Percentiles rank a stretch among this genome's conserved stretches.
Conservation (phyloP, 768 basidiomycete genomes). For the Auricularia sp. region DNA sequence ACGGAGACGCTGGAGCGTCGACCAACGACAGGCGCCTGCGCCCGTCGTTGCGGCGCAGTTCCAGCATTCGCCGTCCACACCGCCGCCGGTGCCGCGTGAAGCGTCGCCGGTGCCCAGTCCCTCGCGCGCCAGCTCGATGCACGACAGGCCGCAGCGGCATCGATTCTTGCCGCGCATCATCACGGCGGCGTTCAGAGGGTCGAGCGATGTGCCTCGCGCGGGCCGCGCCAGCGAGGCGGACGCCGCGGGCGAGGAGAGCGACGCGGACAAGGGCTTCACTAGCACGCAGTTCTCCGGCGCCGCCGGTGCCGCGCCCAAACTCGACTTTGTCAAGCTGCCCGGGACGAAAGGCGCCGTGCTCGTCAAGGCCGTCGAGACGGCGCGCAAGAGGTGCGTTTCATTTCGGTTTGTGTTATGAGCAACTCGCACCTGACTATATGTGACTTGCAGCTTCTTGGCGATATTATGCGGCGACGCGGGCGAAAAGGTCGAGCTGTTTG, state of each 20-base stretch:
- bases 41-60: neutral
- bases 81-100: conserved; percentile 20
- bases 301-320: conserved; percentile 61
- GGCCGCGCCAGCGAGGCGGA: neutral
- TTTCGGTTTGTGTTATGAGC: too few relatives aligned
- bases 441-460: conserved; percentile 61
- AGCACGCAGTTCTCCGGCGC: neutral
- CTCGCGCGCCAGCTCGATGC: neutral
- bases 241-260: neutral
- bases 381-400: conserved; percentile 62
- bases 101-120: neutral
- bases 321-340: conserved; percentile 88
- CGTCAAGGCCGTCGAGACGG: conserved; percentile 82
- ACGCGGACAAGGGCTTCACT: neutral
- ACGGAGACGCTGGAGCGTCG: neutral
- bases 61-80: conserved; percentile 14
- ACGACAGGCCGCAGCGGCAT: conserved; percentile 1
- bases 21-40: neutral
- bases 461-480: conserved; percentile 88
- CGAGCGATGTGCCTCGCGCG: conserved; percentile 15
- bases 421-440: too few relatives aligned
- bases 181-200: conserved; percentile 48
- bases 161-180: conserved; percentile 66
- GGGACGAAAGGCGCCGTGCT: conserved; percentile 79
- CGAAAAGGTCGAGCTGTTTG: conserved; percentile 89